These are phyloP conservation scores for Crithidia fasciculata DNA, from an alignment of 208 protist species.

Conservation along the genomic window DNA sequence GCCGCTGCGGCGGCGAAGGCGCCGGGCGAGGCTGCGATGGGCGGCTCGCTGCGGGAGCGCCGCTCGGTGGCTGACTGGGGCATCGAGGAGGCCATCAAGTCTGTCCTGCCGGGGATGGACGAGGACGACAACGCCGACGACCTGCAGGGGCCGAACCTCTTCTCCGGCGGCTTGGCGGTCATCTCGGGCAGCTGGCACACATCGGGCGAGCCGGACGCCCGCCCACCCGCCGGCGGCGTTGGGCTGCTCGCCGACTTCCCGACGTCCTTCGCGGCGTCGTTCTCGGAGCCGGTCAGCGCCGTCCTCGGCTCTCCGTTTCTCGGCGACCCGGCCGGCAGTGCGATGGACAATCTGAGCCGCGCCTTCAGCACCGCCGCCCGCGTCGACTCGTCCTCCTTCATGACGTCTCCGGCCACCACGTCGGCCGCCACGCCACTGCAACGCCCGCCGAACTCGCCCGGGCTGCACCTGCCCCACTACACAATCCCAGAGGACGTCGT, in stretches of 20 bases:
- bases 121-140: constrained; percentile 38
- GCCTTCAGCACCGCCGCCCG: constrained; percentile 36
- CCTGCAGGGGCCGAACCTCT: constrained; percentile 15
- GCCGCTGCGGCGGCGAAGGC: constrained; percentile 1
- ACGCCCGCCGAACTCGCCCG: constrained; percentile 23
- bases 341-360: constrained; percentile 35
- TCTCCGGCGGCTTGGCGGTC: constrained; percentile 12
- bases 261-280: constrained; percentile 33
- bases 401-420: constrained; percentile 23
- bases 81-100: constrained; percentile 37
- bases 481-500: constrained; percentile 13
- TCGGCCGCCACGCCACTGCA: constrained; percentile 24
- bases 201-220: constrained; percentile 22
- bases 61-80: constrained; percentile 32
- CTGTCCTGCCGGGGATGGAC: constrained; percentile 38
- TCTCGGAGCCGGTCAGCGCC: constrained; percentile 18
- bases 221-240: neutral
- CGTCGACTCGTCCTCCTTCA: constrained; percentile 28
- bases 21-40: constrained; percentile 14
- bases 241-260: constrained; percentile 31
- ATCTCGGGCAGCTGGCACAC: constrained; percentile 38
- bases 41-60: constrained; percentile 31
- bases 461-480: constrained; percentile 14
- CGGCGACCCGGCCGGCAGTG: constrained; percentile 11
- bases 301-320: constrained; percentile 24